A percentile compares a stretch with the other conserved stretches of the same genome.
Conservation (phyloP, 208 protist species). For the Acanthamoeba royreba region DNA sequence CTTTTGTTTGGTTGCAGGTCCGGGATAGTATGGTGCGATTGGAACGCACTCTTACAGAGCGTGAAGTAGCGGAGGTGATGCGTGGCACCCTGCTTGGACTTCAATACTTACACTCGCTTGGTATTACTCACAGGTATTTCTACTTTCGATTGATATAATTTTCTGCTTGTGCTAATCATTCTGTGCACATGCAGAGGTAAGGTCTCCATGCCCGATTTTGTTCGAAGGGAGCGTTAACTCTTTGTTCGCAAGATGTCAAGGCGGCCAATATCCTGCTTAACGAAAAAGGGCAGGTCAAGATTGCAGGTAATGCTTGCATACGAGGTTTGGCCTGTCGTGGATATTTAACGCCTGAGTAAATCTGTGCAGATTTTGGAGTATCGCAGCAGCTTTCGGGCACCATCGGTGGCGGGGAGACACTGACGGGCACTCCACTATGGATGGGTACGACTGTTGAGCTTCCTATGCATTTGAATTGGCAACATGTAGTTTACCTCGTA, state of each 20-base stretch:
- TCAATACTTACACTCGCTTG: not conserved
- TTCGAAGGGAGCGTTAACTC: not conserved
- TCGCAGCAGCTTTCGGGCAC: not conserved
- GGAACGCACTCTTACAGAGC: not conserved
- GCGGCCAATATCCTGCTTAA: constrained; percentile 19
- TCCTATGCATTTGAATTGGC: not conserved
- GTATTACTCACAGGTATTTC: not conserved
- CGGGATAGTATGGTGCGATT: not conserved
- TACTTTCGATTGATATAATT: no score
- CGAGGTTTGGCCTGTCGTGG: not conserved
- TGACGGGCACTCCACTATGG: constrained; percentile 16
- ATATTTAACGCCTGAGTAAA: not conserved
- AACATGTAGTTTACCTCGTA: not conserved
- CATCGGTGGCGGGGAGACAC: not conserved
- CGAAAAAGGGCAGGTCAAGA: not conserved
- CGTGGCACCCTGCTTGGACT: not conserved
- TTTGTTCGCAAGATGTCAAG: not conserved
- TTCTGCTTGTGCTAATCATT: no score
- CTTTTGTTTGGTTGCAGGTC: not conserved
- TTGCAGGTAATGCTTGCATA: not conserved
- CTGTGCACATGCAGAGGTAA: no score
- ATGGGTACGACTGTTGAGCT: not conserved
- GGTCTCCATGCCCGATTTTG: no score
- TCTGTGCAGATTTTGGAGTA: constrained; percentile 8
- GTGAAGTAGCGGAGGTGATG: not conserved